phyloP scores from a whole-genome alignment of 2,329 filamentous ascomycete genomes.

The Aschersonia sp. region DNA sequence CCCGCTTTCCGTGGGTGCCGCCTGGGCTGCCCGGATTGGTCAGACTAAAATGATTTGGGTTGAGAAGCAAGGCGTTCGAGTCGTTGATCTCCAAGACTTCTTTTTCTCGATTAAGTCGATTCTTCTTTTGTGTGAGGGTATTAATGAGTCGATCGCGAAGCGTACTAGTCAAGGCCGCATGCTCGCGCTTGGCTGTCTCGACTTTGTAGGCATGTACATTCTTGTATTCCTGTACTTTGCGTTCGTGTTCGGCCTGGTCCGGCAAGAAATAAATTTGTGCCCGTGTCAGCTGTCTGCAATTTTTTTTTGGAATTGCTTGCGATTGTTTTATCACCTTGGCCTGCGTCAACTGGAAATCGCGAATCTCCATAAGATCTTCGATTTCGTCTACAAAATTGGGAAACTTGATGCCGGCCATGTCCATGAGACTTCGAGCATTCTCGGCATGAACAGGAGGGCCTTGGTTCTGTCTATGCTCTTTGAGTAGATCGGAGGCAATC shows the following conservation, averaged over 20 bases:
- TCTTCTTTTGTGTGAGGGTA: conserved; percentile 48
- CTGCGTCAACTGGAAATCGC: conserved; percentile 69
- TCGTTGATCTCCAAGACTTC: conserved; percentile 55
- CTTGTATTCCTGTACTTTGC: conserved; percentile 43
- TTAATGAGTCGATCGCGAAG: conserved; percentile 55
- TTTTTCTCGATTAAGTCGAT: conserved; percentile 49
- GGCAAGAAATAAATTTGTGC: background rate
- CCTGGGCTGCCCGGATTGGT: conserved; percentile 50
- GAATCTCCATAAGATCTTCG: conserved; percentile 75
- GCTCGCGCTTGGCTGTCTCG: conserved; percentile 48
- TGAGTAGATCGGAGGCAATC: conserved; percentile 49
- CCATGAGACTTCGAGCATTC: conserved; percentile 40
- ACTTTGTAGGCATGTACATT: conserved; percentile 46
- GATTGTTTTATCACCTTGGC: conserved; percentile 45
- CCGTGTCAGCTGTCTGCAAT: background rate
- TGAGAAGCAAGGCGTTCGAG: conserved; percentile 48
- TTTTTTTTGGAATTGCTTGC: conserved; percentile 10
- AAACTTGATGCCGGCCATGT: conserved; percentile 74
- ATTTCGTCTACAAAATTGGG: conserved; percentile 73
- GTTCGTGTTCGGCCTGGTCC: conserved; percentile 45
- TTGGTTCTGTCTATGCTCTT: conserved; percentile 34
- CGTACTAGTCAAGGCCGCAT: conserved; percentile 42
- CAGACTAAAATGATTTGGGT: conserved; percentile 54
- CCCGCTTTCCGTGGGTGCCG: conserved; percentile 47
- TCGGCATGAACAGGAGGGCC: conserved; percentile 23